Base-by-base conservation (phyloP, 306 rosid species). In the Leucaena leucocephala region DNA sequence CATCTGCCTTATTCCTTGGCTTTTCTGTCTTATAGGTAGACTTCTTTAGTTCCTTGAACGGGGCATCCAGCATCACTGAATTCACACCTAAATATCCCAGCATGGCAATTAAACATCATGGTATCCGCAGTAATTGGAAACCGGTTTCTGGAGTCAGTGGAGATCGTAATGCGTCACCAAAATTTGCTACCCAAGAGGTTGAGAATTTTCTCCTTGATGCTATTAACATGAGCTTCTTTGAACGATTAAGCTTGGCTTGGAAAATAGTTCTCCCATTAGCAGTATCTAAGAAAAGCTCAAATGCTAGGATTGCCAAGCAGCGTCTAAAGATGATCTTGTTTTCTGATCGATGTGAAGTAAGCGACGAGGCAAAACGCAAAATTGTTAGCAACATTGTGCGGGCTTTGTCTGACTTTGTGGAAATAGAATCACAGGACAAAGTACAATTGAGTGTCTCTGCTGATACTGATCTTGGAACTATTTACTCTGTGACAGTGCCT, bases 291-390 rank as follows among this genome's bases (percentile, higher is more conserved):
- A 87, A 78, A 86, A 92, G 83, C 79, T 92, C 98, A 38, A 91
- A 91, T 79, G 98, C 98, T 76, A 84, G 86, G 63, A 86, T 91
- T 61, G 98, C 98, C 72, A 95, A 95, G 90, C 97, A 95, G 88
- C 95, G 98, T 7, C 76, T 95, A 86, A 95, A 95, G 86, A 91
- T 95, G 98, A 92, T 95, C 65, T 88, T 95, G 78, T 92, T 92
- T 86, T 91, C 98, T 61, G 98, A 95, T 79, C 89, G 98, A 48
- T 95, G 98, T 65, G 98, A 84, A 33, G 96, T 95, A 66, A 95
- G 94, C 69, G 98, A 95, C 1, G 97, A 95, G 88, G 98, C 98
- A 70, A 95, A 95, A 70, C 87, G 80, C 71, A 88, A 84, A 91
- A 95, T 95, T 63, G 97, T 95, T 65, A 86, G 68, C 88, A 92